Base-by-base conservation (phyloP, 106 monocot species). In the Triglochin maritima region DNA sequence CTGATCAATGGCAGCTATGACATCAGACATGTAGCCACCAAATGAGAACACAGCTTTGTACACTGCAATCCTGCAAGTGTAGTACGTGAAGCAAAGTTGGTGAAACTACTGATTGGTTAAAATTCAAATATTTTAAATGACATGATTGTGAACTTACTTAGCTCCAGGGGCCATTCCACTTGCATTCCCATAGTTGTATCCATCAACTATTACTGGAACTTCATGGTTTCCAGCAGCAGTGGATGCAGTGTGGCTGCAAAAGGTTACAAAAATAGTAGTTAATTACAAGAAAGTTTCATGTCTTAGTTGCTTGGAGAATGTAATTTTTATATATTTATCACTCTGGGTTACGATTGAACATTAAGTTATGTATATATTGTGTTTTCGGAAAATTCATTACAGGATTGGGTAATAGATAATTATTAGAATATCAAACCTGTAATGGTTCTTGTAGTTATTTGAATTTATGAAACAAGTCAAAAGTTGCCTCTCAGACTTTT, bases 21-120 rank as follows among this genome's bases (percentile, higher is more conserved):
- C 85, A 72, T 92, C 91, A 17, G 87, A 87, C 84, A 87, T 85
- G 56, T 80, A 92, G 17, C 91, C 91, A 7, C 87, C 91, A 64
- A 86, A 92, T 9, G 81, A 70, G 59, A 77, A 82, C 47, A 83
- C 45, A 66, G 91, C 87, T 85, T 85, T 92, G 68, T 92, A 92
- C 7, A 85, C 72, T 16, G 91, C 79, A 50, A 92, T 79, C 64
- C 90, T 91, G 42, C 0, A 17, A 17, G 49, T 45, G 42, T 41
- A 4, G 29, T n/a, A n/a, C n/a, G n/a, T 49, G 3, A 12, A 63
- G 9, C 5, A 4, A 15, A 68, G 44, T 55, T 6, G 67, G 44
- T 5, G 16, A 49, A 54, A 55, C 1, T 29, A 29, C 0, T 29
- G 29, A 29, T 29, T 29, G 29, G 29, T 29, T 29, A 1, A 29